Evolutionary conservation across 768 basidiomycete genomes (phyloP), one percentile per base, ranked within the genome.

Genomic region (Collybia sordida): DNA sequence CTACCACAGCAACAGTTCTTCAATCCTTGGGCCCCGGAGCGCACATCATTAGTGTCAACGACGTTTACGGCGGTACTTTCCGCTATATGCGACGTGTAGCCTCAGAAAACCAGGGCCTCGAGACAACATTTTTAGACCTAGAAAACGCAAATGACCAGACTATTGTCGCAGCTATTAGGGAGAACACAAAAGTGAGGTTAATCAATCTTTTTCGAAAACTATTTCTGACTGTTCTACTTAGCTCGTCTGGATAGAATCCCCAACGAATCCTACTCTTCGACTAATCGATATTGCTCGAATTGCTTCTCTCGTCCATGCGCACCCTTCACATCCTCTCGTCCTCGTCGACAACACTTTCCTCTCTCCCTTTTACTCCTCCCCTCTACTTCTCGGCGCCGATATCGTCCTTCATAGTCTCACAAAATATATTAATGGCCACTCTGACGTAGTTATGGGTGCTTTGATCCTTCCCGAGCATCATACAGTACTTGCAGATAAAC

Each of bases 291-390:
- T 98, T 63, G 67, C 75, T 1, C 80, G 83, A 47, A 81, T 98
- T 55, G 77, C 82, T 21, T 62, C 76, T 9, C 70, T 96, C 43
- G 85, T 85, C 2, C 80, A 75, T 47, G 72, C 81, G 0, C 84
- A 88, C 45, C 78, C 82, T 0, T 76, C 82, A 0, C 63, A 69
- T 0, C 94, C 95, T 0, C 72, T 93, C 23, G 81, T 99, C 12
- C 80, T 95, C 41, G 88, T 98, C 39, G 95, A 98, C 75, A 93
- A 90, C 72, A 97, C 94, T 19, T 97, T 96, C 80, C 77, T 93
- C 35, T 95, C 93, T 0, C 92, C 96, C 0, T 98, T 85, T 72
- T 98, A 88, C 73, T 80, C 84, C 34, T 92, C 91, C 0, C 95
- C 95, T 0, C 83, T 98, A 27, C 78, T 88, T 49, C 85, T 81